Conservation (phyloP, 2,329 filamentous ascomycete species). For the Aspergillus pseudonomiae region DNA sequence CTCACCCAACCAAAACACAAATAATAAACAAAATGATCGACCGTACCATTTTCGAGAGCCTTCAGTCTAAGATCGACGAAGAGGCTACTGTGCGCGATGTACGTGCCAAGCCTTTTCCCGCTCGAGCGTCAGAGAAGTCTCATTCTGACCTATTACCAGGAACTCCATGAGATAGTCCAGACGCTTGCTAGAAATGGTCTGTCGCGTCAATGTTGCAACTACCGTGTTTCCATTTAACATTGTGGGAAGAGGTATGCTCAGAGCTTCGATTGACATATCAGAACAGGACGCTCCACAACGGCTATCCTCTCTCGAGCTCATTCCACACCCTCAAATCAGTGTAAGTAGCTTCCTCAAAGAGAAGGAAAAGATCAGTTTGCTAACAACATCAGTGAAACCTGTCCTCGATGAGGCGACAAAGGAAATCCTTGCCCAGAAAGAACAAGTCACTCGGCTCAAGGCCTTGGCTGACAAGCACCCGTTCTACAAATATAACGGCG, state of each 20-base stretch:
- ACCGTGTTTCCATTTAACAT: neutral
- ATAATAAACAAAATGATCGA: conserved; percentile 63
- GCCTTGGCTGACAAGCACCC: conserved; percentile 79
- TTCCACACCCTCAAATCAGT: conserved; percentile 71
- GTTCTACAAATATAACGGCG: conserved; percentile 96
- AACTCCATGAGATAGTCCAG: conserved; percentile 79
- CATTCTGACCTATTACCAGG: conserved; percentile 44
- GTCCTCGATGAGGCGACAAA: conserved; percentile 71
- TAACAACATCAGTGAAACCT: conserved; percentile 58
- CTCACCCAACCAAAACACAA: conserved; percentile 6
- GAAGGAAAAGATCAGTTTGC: neutral
- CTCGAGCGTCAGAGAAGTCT: neutral
- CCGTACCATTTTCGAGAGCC: conserved; percentile 79
- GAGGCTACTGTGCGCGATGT: conserved; percentile 79
- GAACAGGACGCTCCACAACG: conserved; percentile 70
- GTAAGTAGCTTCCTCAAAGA: conserved; percentile 48
- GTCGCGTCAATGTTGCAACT: neutral
- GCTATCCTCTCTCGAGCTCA: conserved; percentile 87
- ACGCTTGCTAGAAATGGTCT: conserved; percentile 75
- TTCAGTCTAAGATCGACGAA: conserved; percentile 88
- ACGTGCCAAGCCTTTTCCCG: conserved; percentile 21
- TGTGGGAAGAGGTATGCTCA: neutral
- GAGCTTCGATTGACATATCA: neutral
- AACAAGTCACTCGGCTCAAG: conserved; percentile 70
- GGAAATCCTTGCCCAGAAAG: conserved; percentile 71